A percentile compares a stretch with the other conserved stretches of the same genome.
These are phyloP conservation scores for Neoboletus subvelutipes DNA, from an alignment of 768 basidiomycete genomes.

Conservation along the genomic window DNA sequence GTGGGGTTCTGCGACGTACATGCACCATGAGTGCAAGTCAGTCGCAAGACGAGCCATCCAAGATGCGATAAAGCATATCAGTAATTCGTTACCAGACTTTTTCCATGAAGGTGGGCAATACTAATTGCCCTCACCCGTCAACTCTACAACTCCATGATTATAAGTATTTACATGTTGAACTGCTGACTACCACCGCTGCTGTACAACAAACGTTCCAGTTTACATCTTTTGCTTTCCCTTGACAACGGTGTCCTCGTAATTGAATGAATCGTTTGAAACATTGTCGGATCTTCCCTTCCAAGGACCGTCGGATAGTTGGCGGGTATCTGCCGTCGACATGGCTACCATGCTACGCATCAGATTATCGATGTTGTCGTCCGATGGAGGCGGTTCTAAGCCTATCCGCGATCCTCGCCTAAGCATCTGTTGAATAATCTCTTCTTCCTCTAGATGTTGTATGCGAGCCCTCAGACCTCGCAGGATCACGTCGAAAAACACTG, in stretches of 20 bases:
- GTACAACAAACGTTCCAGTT: neutral
- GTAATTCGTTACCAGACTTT: conserved; percentile 61
- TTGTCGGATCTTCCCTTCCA: conserved; percentile 25
- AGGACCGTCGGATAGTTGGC: conserved; percentile 28
- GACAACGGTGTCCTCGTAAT: conserved; percentile 25
- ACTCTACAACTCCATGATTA: neutral
- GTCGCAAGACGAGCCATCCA: conserved; percentile 55
- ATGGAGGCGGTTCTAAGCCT: conserved; percentile 35
- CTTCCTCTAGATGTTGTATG: conserved; percentile 42
- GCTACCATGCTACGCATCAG: conserved; percentile 44
- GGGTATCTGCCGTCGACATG: conserved; percentile 18
- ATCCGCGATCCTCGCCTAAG: conserved; percentile 38
- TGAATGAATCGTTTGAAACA: conserved; percentile 18
- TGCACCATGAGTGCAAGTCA: conserved; percentile 73
- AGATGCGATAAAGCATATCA: conserved; percentile 55
- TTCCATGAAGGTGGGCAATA: conserved; percentile 45
- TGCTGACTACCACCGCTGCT: neutral
- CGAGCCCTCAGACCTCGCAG: conserved; percentile 37
- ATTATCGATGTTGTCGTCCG: conserved; percentile 37
- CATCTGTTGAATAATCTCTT: conserved; percentile 43
- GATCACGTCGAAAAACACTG: conserved; percentile 40
- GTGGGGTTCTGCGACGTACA: conserved; percentile 72
- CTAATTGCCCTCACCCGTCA: conserved; percentile 2
- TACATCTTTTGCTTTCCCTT: conserved; percentile 27
- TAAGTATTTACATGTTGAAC: neutral